Conservation (phyloP, 225 moss, liverwort and hornwort genomes). For the Asterella californica region DNA sequence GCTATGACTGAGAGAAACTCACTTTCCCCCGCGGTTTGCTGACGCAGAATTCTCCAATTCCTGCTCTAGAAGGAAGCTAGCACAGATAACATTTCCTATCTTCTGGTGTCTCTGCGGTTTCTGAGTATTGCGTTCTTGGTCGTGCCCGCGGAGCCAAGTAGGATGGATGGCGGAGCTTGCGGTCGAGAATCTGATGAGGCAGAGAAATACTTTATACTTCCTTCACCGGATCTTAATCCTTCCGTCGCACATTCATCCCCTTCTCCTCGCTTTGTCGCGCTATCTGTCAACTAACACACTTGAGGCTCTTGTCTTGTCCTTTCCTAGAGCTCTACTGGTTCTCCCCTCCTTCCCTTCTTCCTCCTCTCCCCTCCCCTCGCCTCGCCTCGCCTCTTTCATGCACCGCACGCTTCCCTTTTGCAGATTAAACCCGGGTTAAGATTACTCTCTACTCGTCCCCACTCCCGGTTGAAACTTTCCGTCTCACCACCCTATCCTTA, state of each 20-base stretch:
- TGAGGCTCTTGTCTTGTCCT: slow-evolving; percentile 4
- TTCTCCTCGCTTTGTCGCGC: slow-evolving; percentile 2
- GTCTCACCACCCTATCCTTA: not conserved
- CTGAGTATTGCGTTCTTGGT: not conserved
- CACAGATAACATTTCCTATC: too few relatives aligned
- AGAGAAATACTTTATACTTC: not conserved
- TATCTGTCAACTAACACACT: not conserved
- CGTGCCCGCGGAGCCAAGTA: slow-evolving; percentile 5
- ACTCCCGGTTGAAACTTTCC: not conserved
- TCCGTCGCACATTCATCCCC: slow-evolving; percentile 9
- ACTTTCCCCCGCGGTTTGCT: too few relatives aligned
- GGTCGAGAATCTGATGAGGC: slow-evolving; percentile 7
- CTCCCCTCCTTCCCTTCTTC: not conserved
- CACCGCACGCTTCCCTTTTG: not conserved
- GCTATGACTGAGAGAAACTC: not conserved
- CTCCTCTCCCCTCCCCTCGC: too few relatives aligned
- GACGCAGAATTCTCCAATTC: too few relatives aligned
- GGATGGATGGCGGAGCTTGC: slow-evolving; percentile 17
- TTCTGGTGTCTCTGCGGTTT: not conserved
- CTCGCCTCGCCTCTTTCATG: not conserved
- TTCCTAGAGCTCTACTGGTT: not conserved
- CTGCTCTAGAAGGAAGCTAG: too few relatives aligned
- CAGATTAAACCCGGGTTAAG: not conserved
- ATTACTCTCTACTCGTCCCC: not conserved
- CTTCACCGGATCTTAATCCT: slow-evolving; percentile 11